phyloP scores from a whole-genome alignment of 2,329 filamentous ascomycete genomes.

The Colletotrichum noveboracense region DNA sequence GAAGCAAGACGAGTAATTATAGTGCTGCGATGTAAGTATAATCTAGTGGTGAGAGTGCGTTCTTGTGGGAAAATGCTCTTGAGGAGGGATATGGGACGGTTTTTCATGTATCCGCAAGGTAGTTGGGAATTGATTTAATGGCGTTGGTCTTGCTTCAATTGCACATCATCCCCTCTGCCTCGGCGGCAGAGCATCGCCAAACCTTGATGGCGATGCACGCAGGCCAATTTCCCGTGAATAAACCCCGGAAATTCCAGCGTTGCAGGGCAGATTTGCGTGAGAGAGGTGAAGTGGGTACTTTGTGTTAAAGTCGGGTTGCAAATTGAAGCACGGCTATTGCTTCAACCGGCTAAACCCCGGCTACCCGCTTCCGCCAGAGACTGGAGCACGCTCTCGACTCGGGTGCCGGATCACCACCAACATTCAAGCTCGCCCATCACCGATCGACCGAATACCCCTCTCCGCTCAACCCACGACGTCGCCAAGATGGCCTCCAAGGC shows the following conservation, averaged over 20 bases:
- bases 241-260: not conserved
- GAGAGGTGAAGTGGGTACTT: slow-evolving; percentile 12
- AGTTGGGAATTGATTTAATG: slow-evolving; percentile 11
- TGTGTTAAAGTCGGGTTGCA: not conserved
- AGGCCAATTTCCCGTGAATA: not conserved
- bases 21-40: slow-evolving; percentile 5
- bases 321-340: slow-evolving; percentile 23
- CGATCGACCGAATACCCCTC: slow-evolving; percentile 14
- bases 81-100: not conserved
- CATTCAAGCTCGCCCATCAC: slow-evolving; percentile 7
- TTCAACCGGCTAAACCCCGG: slow-evolving; percentile 18
- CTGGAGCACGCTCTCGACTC: slow-evolving; percentile 19
- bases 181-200: not conserved
- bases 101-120: slow-evolving; percentile 8
- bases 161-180: not conserved
- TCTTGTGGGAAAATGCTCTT: not conserved
- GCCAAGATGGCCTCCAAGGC: slow-evolving; percentile 67
- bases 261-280: not conserved
- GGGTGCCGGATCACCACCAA: slow-evolving; percentile 10
- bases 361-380: not conserved
- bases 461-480: slow-evolving; percentile 21
- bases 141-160: slow-evolving; percentile 8
- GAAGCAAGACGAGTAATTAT: slow-evolving; percentile 13
- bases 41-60: not conserved
- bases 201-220: not conserved